These are phyloP conservation scores for Peronospora belbahrii DNA, from an alignment of 352 stramenopile species.

Conservation along the genomic window DNA sequence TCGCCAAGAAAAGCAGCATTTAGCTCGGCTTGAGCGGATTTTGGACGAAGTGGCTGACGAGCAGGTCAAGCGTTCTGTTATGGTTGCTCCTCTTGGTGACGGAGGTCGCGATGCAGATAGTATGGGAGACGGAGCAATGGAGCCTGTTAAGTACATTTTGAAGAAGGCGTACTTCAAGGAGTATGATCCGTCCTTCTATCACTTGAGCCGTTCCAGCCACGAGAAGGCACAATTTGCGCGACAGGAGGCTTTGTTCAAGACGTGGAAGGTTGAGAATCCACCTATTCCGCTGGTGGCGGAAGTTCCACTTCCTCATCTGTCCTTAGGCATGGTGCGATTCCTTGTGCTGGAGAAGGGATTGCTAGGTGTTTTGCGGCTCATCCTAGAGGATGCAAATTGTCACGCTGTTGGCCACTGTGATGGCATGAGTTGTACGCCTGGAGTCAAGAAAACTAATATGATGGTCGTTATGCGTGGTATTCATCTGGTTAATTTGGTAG, in stretches of 20 bases:
- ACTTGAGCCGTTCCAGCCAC: conserved; percentile 65
- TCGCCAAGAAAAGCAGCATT: conserved; percentile 57
- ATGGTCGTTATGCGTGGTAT: conserved; percentile 60
- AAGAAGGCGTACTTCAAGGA: conserved; percentile 74
- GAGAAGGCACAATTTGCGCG: conserved; percentile 73
- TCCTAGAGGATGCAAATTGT: conserved; percentile 50
- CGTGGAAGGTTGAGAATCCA: conserved; percentile 60
- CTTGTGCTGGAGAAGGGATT: conserved; percentile 60
- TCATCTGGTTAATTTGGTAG: conserved; percentile 58
- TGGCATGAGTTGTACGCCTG: conserved; percentile 9
- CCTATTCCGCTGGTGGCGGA: conserved; percentile 61
- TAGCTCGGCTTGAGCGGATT: conserved; percentile 51
- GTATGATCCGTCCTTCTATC: conserved; percentile 77
- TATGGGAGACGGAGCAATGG: conserved; percentile 42
- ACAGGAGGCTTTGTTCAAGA: conserved; percentile 79
- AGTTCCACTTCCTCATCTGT: conserved; percentile 46
- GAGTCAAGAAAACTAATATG: conserved; percentile 48
- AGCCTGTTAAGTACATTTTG: conserved; percentile 67
- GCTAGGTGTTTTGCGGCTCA: conserved; percentile 52
- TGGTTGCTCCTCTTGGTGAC: conserved; percentile 27
- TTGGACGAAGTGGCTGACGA: conserved; percentile 67
- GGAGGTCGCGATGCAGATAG: conserved; percentile 27
- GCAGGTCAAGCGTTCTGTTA: conserved; percentile 40
- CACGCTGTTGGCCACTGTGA: conserved; percentile 10
- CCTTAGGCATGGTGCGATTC: conserved; percentile 41